Conservation (phyloP, 495 filamentous ascomycete genomes). For the Glonium stellatum region DNA sequence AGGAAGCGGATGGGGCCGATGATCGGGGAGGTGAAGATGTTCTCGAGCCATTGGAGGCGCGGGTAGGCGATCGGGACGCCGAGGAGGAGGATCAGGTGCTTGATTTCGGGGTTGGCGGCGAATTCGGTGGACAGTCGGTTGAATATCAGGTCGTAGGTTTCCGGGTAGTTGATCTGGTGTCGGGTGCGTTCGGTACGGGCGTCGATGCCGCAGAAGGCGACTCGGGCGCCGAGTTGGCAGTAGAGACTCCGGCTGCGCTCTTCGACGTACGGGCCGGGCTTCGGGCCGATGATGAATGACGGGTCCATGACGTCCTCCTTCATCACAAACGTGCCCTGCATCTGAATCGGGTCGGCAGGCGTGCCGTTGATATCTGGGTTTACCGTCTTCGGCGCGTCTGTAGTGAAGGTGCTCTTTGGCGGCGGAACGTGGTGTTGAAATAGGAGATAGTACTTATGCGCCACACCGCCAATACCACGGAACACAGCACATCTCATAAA, state of each 20-base stretch:
- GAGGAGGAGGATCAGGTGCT: constrained; percentile 77
- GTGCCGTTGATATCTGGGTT: constrained; percentile 42
- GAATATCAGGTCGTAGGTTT: constrained; percentile 84
- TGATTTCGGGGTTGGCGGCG: constrained; percentile 53
- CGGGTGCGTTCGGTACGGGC: constrained; percentile 87
- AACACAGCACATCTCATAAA: constrained; percentile 93
- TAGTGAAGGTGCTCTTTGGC: constrained; percentile 74
- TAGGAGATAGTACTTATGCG: constrained; percentile 69
- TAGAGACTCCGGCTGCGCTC: constrained; percentile 76
- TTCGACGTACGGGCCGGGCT: constrained; percentile 71
- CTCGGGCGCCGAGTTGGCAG: constrained; percentile 71
- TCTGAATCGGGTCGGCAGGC: constrained; percentile 57
- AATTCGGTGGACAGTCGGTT: constrained; percentile 60
- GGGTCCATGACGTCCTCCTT: constrained; percentile 53
- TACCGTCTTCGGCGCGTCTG: constrained; percentile 54
- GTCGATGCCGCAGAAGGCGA: constrained; percentile 83
- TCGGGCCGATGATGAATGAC: constrained; percentile 70
- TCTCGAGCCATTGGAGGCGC: constrained; percentile 85
- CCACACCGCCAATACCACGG: constrained; percentile 75
- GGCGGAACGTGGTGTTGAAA: constrained; percentile 91
- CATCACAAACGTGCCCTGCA: constrained; percentile 62
- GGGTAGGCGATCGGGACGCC: constrained; percentile 95
- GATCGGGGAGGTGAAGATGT: constrained; percentile 75
- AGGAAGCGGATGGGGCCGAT: constrained; percentile 80
- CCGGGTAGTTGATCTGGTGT: constrained; percentile 82